Evolutionary conservation across 208 protist species (phyloP).

Genomic region (Zelonia costaricensis): DNA sequence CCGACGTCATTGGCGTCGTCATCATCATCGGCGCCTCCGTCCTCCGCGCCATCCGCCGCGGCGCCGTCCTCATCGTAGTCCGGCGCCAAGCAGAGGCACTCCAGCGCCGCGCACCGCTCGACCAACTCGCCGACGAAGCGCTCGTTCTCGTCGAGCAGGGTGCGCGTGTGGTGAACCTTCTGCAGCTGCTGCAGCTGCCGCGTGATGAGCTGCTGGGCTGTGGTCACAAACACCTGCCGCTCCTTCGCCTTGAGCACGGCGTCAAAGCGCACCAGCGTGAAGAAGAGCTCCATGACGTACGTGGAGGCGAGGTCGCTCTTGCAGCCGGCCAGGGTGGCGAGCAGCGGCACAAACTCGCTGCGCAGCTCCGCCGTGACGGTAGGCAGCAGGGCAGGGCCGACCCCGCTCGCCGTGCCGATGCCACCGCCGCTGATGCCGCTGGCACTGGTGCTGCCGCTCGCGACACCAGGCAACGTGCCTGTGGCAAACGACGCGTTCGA

Average conservation of each 20-base stretch:
- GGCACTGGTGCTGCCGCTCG: background rate
- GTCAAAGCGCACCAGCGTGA: constrained; percentile 73
- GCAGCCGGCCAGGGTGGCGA: constrained; percentile 46
- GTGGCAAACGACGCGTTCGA: background rate
- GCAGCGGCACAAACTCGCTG: constrained; percentile 61
- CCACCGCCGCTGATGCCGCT: constrained; percentile 14
- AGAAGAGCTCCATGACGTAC: constrained; percentile 79
- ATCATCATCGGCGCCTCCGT: background rate
- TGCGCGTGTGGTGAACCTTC: constrained; percentile 33
- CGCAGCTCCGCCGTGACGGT: constrained; percentile 55
- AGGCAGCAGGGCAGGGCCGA: constrained; percentile 39
- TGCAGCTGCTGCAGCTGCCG: constrained; percentile 45
- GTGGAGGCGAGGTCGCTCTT: constrained; percentile 33
- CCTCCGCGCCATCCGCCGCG: no score
- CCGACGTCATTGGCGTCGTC: constrained; percentile 12
- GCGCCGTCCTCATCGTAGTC: no score
- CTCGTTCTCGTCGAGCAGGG: constrained; percentile 40
- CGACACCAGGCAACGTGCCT: background rate
- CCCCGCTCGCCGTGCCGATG: constrained; percentile 9
- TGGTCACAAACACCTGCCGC: constrained; percentile 66
- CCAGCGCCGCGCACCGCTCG: constrained; percentile 39
- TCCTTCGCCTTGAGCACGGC: constrained; percentile 65
- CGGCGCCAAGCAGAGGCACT: constrained; percentile 10
- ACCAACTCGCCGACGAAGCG: constrained; percentile 42
- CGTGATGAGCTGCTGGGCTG: constrained; percentile 58